Percentiles rank a stretch among this genome's conserved stretches.
Conservation (phyloP, 2,329 filamentous ascomycete species). For the Pseudovirgaria hyperparasitica region DNA sequence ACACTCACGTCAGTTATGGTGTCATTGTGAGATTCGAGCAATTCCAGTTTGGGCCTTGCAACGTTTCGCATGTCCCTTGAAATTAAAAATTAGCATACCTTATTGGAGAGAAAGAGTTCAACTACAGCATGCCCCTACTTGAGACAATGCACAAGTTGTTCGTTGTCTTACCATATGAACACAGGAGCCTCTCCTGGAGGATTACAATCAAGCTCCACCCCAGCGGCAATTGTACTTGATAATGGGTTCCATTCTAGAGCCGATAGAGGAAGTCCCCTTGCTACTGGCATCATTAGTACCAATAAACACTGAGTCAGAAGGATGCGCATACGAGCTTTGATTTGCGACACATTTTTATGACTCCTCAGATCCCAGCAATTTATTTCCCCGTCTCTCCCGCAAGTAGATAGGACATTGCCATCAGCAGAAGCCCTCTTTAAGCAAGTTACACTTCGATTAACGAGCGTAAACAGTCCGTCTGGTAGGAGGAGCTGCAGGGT, state of each 20-base stretch:
- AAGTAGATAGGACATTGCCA: slow-evolving; percentile 49
- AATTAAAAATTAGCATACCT: slow-evolving; percentile 6
- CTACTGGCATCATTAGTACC: slow-evolving; percentile 21
- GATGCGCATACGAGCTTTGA: slow-evolving; percentile 19
- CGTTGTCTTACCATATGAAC: slow-evolving; percentile 19
- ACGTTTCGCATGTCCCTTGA: slow-evolving; percentile 29
- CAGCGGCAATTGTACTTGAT: slow-evolving; percentile 52
- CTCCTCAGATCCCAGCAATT: slow-evolving; percentile 52
- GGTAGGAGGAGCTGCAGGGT: slow-evolving; percentile 39
- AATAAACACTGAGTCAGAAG: slow-evolving; percentile 9
- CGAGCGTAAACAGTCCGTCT: slow-evolving; percentile 34
- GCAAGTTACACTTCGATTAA: slow-evolving; percentile 52
- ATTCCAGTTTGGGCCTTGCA: slow-evolving; percentile 22
- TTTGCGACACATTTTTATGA: slow-evolving; percentile 31
- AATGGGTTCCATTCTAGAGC: slow-evolving; percentile 49
- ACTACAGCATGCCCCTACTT: too few species aligned
- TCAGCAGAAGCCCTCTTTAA: slow-evolving; percentile 42
- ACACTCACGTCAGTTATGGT: slow-evolving; percentile 44
- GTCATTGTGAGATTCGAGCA: slow-evolving; percentile 39
- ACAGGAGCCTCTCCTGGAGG: slow-evolving; percentile 30
- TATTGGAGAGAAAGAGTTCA: too few species aligned
- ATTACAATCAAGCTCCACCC: slow-evolving; percentile 53
- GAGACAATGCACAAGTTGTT: not conserved
- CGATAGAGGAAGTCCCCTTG: slow-evolving; percentile 42
- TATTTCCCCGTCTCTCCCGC: slow-evolving; percentile 58